Evolutionary conservation across 306 rosid genomes (phyloP).

Genomic region (Arachis stenosperma): DNA sequence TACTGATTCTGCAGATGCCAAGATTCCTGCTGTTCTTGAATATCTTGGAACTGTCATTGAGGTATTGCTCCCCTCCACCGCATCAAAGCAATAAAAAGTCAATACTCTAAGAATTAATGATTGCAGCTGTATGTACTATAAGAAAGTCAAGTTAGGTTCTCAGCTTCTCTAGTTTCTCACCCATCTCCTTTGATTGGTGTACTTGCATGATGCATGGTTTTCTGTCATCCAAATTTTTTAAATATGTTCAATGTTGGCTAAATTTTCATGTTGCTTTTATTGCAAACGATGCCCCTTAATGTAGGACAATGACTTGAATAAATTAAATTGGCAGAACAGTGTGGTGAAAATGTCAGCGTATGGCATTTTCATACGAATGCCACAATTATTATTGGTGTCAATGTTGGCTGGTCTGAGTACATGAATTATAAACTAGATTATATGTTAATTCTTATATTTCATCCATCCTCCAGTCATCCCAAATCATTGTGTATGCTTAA

Average conservation of each 20-base stretch:
- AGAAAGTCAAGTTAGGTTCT: constrained; percentile 12
- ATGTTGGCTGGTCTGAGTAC: not conserved
- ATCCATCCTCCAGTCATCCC: no score
- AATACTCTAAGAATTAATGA: constrained; percentile 16
- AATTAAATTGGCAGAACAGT: constrained; percentile 9
- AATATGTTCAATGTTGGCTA: constrained; percentile 16
- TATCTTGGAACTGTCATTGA: constrained; percentile 89
- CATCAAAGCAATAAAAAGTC: constrained; percentile 24
- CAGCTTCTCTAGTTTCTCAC: constrained; percentile 32
- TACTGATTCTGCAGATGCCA: constrained; percentile 92
- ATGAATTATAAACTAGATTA: not conserved
- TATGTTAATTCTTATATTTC: no score
- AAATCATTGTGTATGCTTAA: no score
- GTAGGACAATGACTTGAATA: constrained; percentile 24
- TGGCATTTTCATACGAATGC: constrained; percentile 15
- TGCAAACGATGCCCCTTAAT: constrained; percentile 13
- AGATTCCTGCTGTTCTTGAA: constrained; percentile 91
- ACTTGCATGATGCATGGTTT: constrained; percentile 22
- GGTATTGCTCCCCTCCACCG: constrained; percentile 51
- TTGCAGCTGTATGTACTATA: constrained; percentile 24
- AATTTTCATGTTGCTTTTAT: not conserved
- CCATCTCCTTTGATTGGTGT: constrained; percentile 10
- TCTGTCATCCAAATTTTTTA: not conserved
- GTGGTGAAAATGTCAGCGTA: constrained; percentile 4
- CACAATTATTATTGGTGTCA: constrained; percentile 12